Conservation (phyloP, 2,329 filamentous ascomycete species). For the Fusarium equiseti region DNA sequence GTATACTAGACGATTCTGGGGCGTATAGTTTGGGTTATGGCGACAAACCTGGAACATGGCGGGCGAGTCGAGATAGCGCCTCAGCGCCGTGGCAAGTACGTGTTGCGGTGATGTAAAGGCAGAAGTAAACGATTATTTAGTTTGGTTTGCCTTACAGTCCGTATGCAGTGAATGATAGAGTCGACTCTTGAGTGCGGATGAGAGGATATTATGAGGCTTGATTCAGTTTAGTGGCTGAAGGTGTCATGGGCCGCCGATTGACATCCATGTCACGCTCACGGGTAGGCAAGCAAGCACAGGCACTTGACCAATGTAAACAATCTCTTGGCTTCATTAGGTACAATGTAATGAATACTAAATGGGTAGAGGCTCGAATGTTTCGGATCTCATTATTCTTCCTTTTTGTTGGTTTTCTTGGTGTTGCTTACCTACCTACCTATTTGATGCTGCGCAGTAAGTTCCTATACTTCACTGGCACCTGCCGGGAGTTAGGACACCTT, state of each 20-base stretch:
- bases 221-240: slow-evolving; percentile 31
- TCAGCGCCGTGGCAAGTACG: neutral
- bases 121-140: no score
- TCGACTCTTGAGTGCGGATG: slow-evolving; percentile 8
- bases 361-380: neutral
- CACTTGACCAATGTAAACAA: neutral
- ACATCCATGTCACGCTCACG: slow-evolving; percentile 11
- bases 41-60: slow-evolving; percentile 47
- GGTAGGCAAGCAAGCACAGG: slow-evolving; percentile 11
- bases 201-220: slow-evolving; percentile 19
- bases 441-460: neutral
- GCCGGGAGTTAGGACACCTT: neutral
- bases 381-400: no score
- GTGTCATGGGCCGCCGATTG: slow-evolving; percentile 19
- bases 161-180: neutral
- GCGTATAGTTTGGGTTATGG: neutral
- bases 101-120: neutral
- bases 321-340: neutral
- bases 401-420: neutral
- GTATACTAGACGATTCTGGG: neutral
- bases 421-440: no score
- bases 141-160: neutral
- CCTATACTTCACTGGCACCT: neutral
- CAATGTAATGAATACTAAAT: neutral
- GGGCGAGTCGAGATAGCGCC: neutral